Evolutionary conservation across 1,284 basidiomycete species (phyloP).

Genomic region (Pascua sp.): DNA sequence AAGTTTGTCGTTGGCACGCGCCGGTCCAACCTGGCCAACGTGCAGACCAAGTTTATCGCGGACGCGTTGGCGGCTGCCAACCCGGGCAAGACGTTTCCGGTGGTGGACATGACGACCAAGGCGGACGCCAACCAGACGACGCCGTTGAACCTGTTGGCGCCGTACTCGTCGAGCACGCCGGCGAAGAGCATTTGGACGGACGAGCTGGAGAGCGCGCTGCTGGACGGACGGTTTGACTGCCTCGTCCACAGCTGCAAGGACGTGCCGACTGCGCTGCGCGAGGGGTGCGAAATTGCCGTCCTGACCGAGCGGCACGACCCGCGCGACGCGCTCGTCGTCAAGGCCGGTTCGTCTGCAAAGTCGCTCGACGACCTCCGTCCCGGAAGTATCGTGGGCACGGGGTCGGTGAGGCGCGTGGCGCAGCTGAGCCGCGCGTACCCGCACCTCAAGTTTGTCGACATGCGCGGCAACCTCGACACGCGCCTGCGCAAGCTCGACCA

Average conservation of each 20-base stretch:
- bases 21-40: slow-evolving; percentile 75
- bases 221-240: slow-evolving; percentile 74
- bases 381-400: slow-evolving; percentile 89
- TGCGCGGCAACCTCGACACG: slow-evolving; percentile 61
- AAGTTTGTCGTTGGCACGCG: slow-evolving; percentile 70
- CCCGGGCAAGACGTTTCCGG: slow-evolving; percentile 56
- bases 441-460: slow-evolving; percentile 76
- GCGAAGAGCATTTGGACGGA: slow-evolving; percentile 93
- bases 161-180: slow-evolving; percentile 35
- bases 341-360: slow-evolving; percentile 68
- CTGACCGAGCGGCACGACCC: slow-evolving; percentile 86
- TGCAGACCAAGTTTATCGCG: slow-evolving; percentile 76
- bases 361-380: slow-evolving; percentile 78
- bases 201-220: slow-evolving; percentile 82
- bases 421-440: slow-evolving; percentile 81
- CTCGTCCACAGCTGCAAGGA: slow-evolving; percentile 94
- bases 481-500: slow-evolving; percentile 89
- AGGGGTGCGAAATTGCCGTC: slow-evolving; percentile 79
- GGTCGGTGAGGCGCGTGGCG: slow-evolving; percentile 87
- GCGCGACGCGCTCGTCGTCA: slow-evolving; percentile 84
- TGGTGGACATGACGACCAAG: slow-evolving; percentile 81
- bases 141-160: slow-evolving; percentile 53
- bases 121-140: slow-evolving; percentile 85
- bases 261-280: slow-evolving; percentile 80
- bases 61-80: slow-evolving; percentile 57